These are phyloP conservation scores for Chalciporus sp. DNA, from an alignment of 1,284 basidiomycete genomes.

Conservation along the genomic window DNA sequence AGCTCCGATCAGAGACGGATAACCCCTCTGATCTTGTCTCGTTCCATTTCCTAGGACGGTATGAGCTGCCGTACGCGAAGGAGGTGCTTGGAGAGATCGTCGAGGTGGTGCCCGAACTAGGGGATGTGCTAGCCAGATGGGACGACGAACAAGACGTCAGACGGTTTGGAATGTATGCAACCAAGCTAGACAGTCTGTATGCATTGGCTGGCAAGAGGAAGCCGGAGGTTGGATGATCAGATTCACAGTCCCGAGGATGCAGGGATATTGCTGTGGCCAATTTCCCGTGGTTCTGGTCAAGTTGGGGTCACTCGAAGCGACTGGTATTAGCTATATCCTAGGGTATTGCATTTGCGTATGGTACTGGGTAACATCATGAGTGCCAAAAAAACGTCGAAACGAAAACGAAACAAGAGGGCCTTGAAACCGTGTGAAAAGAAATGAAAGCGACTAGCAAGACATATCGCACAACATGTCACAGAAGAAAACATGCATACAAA, in stretches of 20 bases:
- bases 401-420: neutral
- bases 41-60: slow-evolving; percentile 39
- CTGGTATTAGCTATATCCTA: neutral
- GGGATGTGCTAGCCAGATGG: slow-evolving; percentile 40
- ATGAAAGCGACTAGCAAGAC: neutral
- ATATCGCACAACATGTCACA: neutral
- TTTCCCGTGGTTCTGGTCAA: neutral
- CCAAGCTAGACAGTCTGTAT: slow-evolving; percentile 40
- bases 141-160: slow-evolving; percentile 37
- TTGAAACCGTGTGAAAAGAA: neutral
- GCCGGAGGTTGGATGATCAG: neutral
- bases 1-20: slow-evolving; percentile 27
- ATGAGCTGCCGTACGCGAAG: slow-evolving; percentile 42
- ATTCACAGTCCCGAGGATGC: too few relatives aligned
- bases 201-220: slow-evolving; percentile 5
- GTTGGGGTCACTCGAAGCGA: neutral
- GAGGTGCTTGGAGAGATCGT: slow-evolving; percentile 37
- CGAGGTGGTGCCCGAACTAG: slow-evolving; percentile 33
- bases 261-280: neutral
- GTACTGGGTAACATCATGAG: neutral
- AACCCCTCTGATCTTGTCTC: slow-evolving; percentile 42
- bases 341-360: neutral
- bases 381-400: slow-evolving; percentile 1
- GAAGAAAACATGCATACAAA: neutral
- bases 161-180: slow-evolving; percentile 42